phyloP scores from a whole-genome alignment of 495 filamentous ascomycete species.

The Penicillium turbatum region DNA sequence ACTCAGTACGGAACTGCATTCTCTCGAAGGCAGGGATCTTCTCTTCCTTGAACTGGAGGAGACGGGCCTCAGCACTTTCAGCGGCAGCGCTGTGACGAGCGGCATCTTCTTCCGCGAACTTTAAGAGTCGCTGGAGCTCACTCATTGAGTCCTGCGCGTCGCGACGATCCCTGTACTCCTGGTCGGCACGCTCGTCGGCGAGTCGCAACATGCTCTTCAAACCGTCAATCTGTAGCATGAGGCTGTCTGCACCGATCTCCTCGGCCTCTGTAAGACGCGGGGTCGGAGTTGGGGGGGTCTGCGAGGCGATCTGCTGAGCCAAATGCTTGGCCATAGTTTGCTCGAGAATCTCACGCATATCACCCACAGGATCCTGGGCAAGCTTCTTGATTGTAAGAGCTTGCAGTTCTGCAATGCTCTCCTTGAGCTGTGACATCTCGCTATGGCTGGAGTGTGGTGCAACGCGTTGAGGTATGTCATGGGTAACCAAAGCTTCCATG shows the following conservation, averaged over 20 bases:
- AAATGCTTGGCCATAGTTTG: constrained; percentile 42
- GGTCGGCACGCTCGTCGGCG: constrained; percentile 48
- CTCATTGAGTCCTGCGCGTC: constrained; percentile 68
- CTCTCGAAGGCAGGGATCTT: constrained; percentile 48
- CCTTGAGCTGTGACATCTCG: constrained; percentile 50
- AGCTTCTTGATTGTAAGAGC: constrained; percentile 37
- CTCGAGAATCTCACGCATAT: constrained; percentile 46
- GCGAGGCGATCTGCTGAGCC: constrained; percentile 17
- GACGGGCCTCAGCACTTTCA: constrained; percentile 57
- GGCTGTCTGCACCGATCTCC: constrained; percentile 46
- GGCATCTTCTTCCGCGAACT: constrained; percentile 69
- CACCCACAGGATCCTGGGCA: constrained; percentile 34
- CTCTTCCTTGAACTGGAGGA: constrained; percentile 52
- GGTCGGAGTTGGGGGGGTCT: constrained; percentile 3
- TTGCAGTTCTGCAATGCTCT: constrained; percentile 57
- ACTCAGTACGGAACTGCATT: constrained; percentile 53
- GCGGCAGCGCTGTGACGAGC: constrained; percentile 63
- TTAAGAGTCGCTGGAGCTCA: constrained; percentile 65
- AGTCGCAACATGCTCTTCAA: constrained; percentile 52
- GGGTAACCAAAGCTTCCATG: constrained; percentile 69
- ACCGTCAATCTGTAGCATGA: constrained; percentile 51
- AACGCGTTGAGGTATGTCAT: constrained; percentile 30
- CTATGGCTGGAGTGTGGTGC: constrained; percentile 36
- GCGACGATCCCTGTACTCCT: constrained; percentile 61
- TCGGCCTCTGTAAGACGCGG: constrained; percentile 40